A percentile compares a stretch with the other conserved stretches of the same genome.
phyloP scores from a whole-genome alignment of 352 stramenopile species.

The Globisporangium apiculatum region DNA sequence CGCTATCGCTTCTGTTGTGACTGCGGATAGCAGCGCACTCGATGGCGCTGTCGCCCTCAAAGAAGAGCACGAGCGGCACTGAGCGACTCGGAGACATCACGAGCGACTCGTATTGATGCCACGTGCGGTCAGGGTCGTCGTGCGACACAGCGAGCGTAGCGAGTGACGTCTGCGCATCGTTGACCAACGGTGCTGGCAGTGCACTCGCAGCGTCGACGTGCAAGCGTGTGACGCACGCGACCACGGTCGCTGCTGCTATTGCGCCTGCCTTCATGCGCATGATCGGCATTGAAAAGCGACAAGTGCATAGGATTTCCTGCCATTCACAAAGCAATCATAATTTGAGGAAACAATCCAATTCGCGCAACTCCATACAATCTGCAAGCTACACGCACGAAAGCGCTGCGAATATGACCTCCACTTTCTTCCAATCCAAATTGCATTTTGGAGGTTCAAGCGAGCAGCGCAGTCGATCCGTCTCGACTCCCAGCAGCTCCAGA shows the following conservation, averaged over 20 bases:
- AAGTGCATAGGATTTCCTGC: too few relatives aligned
- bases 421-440: too few relatives aligned
- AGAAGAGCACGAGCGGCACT: constrained; percentile 3
- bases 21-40: neutral
- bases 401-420: too few relatives aligned
- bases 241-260: neutral
- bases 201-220: neutral
- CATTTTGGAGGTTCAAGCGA: too few relatives aligned
- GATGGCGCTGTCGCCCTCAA: neutral
- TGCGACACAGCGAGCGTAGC: neutral
- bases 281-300: too few relatives aligned
- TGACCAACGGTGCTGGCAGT: neutral
- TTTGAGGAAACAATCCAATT: too few relatives aligned
- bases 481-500: too few relatives aligned
- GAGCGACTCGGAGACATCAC: constrained; percentile 2
- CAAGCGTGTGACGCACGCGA: neutral
- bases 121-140: neutral
- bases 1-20: neutral
- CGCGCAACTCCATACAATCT: too few relatives aligned
- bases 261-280: too few relatives aligned
- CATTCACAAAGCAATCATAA: too few relatives aligned
- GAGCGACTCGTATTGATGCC: constrained; percentile 7
- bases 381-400: too few relatives aligned
- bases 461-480: too few relatives aligned
- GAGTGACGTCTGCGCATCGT: neutral